phyloP scores from a whole-genome alignment of 331 rosid species.

The Malus hybrid region DNA sequence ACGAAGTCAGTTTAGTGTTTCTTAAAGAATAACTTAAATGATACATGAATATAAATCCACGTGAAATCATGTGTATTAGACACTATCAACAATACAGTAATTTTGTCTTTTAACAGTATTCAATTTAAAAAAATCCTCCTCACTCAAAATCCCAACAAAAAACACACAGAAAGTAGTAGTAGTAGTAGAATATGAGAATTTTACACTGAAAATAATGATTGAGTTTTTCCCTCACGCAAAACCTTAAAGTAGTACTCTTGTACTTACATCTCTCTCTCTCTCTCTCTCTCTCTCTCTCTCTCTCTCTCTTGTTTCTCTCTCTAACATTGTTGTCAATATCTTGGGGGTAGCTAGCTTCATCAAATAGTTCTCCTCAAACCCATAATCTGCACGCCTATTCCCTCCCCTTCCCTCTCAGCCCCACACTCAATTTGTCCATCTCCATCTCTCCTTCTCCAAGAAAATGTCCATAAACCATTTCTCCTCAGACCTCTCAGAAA shows the following conservation, averaged over 20 bases:
- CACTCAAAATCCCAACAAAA: background rate
- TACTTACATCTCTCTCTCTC: constrained; percentile 19
- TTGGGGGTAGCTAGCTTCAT: constrained; percentile 11
- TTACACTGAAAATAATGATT: constrained; percentile 33
- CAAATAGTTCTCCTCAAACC: constrained; percentile 65
- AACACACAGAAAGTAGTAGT: background rate
- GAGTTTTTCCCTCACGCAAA: constrained; percentile 40
- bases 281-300: constrained; percentile 7
- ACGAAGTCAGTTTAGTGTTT: too few species aligned
- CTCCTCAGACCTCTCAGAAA: constrained; percentile 39
- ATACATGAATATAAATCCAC: too few species aligned
- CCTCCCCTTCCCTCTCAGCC: background rate
- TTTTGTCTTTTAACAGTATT: background rate
- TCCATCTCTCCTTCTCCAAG: background rate
- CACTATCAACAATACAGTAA: too few species aligned
- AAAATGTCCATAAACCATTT: constrained; percentile 47
- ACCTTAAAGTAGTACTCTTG: constrained; percentile 51
- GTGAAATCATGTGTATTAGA: too few species aligned
- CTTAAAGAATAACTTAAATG: too few species aligned
- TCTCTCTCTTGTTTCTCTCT: background rate
- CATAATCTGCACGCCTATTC: constrained; percentile 48
- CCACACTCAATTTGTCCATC: background rate
- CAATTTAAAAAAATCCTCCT: background rate
- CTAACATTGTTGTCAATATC: constrained; percentile 42
- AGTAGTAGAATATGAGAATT: background rate